These are phyloP conservation scores for Sarocladium kiliense DNA, from an alignment of 2,329 filamentous ascomycete species.

Conservation along the genomic window DNA sequence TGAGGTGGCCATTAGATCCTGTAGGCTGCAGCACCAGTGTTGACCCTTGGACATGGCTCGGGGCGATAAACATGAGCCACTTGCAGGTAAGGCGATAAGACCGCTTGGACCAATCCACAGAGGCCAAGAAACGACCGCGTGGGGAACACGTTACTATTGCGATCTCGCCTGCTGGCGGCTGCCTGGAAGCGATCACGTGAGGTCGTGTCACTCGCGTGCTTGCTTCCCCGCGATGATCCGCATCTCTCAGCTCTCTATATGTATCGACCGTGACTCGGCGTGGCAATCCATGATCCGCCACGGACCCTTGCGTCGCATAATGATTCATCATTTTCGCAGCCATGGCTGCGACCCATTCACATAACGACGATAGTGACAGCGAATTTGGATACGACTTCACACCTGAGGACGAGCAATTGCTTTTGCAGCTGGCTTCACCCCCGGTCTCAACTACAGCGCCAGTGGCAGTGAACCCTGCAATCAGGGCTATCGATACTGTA, in stretches of 20 bases:
- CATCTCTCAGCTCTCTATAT: background rate
- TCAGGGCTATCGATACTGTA: slow-evolving; percentile 17
- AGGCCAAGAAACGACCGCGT: too few species aligned
- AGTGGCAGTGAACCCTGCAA: background rate
- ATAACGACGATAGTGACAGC: slow-evolving; percentile 27
- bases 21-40: too few species aligned
- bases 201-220: slow-evolving; percentile 1
- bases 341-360: slow-evolving; percentile 3
- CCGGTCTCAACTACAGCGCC: slow-evolving; percentile 14
- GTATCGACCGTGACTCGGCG: background rate
- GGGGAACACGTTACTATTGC: too few species aligned
- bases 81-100: too few species aligned
- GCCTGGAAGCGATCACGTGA: slow-evolving; percentile 3
- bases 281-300: background rate
- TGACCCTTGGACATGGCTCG: too few species aligned
- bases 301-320: slow-evolving; percentile 1
- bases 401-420: slow-evolving; percentile 38
- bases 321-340: slow-evolving; percentile 8
- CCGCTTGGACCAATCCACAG: too few species aligned
- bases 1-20: too few species aligned
- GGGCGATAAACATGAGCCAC: too few species aligned
- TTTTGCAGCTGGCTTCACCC: slow-evolving; percentile 27
- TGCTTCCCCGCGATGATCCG: background rate
- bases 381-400: slow-evolving; percentile 44
- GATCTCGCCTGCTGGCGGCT: background rate